Conservation (phyloP, 306 rosid genomes). For the Prunus dulcis region DNA sequence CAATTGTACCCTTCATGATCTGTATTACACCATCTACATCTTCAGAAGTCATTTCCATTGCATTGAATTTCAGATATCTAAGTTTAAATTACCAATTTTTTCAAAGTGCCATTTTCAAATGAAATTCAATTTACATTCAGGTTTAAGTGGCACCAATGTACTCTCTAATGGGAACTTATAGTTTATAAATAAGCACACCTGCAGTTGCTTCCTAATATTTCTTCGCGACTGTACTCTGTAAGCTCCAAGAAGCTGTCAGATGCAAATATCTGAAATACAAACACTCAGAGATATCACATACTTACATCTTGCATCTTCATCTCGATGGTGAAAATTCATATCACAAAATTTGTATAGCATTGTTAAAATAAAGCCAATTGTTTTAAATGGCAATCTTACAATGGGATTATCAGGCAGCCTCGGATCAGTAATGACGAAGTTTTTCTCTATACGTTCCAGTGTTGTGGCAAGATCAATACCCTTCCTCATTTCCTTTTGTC, state of each 20-base stretch:
- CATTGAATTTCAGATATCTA: no score
- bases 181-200: constrained; percentile 42
- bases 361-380: background rate
- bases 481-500: constrained; percentile 80
- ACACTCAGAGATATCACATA: constrained; percentile 10
- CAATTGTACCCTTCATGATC: no score
- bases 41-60: no score
- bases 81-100: no score
- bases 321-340: constrained; percentile 7
- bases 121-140: no score
- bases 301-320: constrained; percentile 5
- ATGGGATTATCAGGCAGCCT: constrained; percentile 98
- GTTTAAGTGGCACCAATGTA: no score
- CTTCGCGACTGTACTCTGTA: constrained; percentile 94
- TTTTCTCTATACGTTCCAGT: constrained; percentile 96
- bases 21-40: no score
- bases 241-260: constrained; percentile 98
- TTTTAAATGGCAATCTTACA: constrained; percentile 44
- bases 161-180: background rate
- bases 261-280: constrained; percentile 76
- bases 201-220: constrained; percentile 97
- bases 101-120: no score
- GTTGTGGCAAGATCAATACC: constrained; percentile 98
- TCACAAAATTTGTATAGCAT: background rate
- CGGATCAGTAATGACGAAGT: constrained; percentile 98